Conservation (phyloP, 192 early-diverging fungal species). For the Entophlyctis luteolus region DNA sequence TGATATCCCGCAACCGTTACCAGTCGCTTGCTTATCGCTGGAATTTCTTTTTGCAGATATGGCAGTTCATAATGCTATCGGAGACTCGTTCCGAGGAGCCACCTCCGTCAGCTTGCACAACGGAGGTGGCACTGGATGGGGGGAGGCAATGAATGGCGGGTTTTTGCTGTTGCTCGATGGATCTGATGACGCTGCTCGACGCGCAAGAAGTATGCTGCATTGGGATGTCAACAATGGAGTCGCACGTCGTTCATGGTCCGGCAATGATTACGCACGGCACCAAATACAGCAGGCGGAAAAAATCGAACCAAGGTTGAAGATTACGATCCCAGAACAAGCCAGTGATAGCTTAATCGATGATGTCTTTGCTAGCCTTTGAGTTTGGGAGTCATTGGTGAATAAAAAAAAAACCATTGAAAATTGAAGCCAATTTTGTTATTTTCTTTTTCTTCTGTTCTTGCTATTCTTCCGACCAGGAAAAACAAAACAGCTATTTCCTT, state of each 20-base stretch:
- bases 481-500: too few relatives aligned
- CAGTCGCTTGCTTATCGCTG: background rate
- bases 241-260: slow-evolving; percentile 18
- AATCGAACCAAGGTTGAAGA: slow-evolving; percentile 4
- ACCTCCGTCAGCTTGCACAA: slow-evolving; percentile 24
- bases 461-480: too few relatives aligned
- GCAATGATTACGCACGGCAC: slow-evolving; percentile 19
- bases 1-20: background rate
- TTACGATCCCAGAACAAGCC: slow-evolving; percentile 9
- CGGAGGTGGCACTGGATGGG: slow-evolving; percentile 27
- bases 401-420: background rate
- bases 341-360: background rate
- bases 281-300: slow-evolving; percentile 19
- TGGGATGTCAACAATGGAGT: slow-evolving; percentile 32
- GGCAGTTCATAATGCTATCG: slow-evolving; percentile 28
- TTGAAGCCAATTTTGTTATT: too few relatives aligned
- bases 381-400: background rate
- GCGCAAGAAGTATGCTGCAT: slow-evolving; percentile 20
- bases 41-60: slow-evolving; percentile 9
- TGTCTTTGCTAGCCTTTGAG: too few relatives aligned
- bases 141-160: slow-evolving; percentile 27
- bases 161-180: slow-evolving; percentile 26
- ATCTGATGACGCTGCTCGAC: background rate
- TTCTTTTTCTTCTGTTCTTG: too few relatives aligned
- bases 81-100: slow-evolving; percentile 26